Percentiles rank a stretch among this genome's conserved stretches.
These are phyloP conservation scores for Fusarium torulosum DNA, from an alignment of 2,329 filamentous ascomycete species.

Conservation along the genomic window DNA sequence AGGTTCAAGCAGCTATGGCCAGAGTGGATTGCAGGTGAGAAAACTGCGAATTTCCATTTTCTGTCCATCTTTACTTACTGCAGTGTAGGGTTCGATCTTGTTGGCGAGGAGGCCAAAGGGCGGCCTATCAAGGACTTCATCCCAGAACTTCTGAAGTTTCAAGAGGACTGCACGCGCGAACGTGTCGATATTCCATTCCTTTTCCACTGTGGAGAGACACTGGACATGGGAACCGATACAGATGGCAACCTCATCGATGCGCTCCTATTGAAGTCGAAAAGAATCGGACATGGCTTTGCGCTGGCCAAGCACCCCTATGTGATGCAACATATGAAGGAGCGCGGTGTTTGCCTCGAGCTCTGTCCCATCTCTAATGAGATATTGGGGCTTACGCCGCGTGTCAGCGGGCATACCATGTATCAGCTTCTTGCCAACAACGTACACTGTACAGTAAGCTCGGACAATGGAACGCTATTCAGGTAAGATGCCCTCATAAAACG, in stretches of 20 bases:
- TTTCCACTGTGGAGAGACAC: conserved; percentile 82
- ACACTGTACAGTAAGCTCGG: conserved; percentile 79
- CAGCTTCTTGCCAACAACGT: conserved; percentile 77
- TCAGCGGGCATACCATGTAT: conserved; percentile 76
- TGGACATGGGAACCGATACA: conserved; percentile 72
- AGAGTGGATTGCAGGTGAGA: conserved; percentile 72
- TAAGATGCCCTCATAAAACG: conserved; percentile 51
- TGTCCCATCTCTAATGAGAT: conserved; percentile 85
- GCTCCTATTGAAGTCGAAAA: conserved; percentile 72
- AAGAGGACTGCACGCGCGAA: conserved; percentile 61
- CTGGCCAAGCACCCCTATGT: conserved; percentile 74
- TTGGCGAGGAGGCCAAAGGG: conserved; percentile 75
- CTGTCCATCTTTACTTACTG: neutral
- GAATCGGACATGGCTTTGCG: conserved; percentile 81
- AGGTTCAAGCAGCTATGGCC: conserved; percentile 68
- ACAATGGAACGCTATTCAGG: conserved; percentile 81
- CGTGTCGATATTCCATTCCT: conserved; percentile 75
- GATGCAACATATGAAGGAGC: conserved; percentile 73
- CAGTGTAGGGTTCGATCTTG: conserved; percentile 72
- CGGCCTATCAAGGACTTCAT: conserved; percentile 69
- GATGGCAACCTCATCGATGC: conserved; percentile 79
- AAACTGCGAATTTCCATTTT: neutral
- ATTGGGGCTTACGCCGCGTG: conserved; percentile 74
- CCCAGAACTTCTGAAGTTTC: conserved; percentile 68
- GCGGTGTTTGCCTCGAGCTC: conserved; percentile 77